phyloP scores from a whole-genome alignment of 257 asterid species.

The Linderniella brevidens region DNA sequence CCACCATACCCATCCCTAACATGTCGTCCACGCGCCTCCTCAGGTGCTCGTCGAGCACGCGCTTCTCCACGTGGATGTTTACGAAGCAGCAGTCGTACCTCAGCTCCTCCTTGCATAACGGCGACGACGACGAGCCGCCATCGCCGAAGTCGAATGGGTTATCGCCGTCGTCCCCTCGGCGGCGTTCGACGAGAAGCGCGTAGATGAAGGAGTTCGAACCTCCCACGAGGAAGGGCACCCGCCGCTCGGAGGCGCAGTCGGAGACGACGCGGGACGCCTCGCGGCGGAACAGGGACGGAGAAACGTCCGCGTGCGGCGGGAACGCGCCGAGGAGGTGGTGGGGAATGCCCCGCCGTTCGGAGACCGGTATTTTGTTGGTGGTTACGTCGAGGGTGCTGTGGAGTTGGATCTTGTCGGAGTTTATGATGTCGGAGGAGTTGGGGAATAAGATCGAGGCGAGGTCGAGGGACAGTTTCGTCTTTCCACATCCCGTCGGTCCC shows the following conservation, averaged over 20 bases:
- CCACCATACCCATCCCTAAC: slow-evolving; percentile 68
- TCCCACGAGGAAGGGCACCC: slow-evolving; percentile 56
- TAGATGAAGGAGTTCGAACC: slow-evolving; percentile 80
- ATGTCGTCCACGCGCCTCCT: slow-evolving; percentile 70
- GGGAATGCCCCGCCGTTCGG: slow-evolving; percentile 32
- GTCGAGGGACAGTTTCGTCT: slow-evolving; percentile 66
- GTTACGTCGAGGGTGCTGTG: slow-evolving; percentile 49
- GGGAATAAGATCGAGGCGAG: slow-evolving; percentile 46
- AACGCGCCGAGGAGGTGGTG: slow-evolving; percentile 74
- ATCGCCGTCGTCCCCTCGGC: slow-evolving; percentile 18
- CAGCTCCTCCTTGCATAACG: slow-evolving; percentile 18
- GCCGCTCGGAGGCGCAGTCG: slow-evolving; percentile 17
- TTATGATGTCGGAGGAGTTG: slow-evolving; percentile 40
- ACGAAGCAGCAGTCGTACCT: slow-evolving; percentile 59
- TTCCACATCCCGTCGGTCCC: slow-evolving; percentile 93
- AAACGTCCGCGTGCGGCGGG: slow-evolving; percentile 41
- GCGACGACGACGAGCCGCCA: slow-evolving; percentile 12
- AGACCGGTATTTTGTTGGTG: slow-evolving; percentile 54
- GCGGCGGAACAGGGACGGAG: slow-evolving; percentile 43
- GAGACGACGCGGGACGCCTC: slow-evolving; percentile 22
- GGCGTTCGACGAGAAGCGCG: slow-evolving; percentile 23
- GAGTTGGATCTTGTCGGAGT: slow-evolving; percentile 81
- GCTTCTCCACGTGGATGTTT: slow-evolving; percentile 47
- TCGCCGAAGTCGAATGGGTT: slow-evolving; percentile 34
- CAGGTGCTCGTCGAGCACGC: slow-evolving; percentile 38